These are phyloP conservation scores for Glycine tomentella DNA, from an alignment of 306 rosid genomes.

Conservation along the genomic window DNA sequence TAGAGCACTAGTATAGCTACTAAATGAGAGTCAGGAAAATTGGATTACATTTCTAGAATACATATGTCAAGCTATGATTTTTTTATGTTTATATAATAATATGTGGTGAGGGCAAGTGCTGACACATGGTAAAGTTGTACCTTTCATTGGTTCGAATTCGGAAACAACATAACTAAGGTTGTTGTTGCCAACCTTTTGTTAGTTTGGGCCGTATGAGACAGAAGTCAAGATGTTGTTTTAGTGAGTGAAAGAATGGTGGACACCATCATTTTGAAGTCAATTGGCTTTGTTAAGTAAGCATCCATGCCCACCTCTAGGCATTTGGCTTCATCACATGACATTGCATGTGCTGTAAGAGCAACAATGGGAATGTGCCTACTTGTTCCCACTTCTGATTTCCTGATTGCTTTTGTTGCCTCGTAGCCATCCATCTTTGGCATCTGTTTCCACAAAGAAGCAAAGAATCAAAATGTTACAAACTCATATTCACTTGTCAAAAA, in stretches of 20 bases:
- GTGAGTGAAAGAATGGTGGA: conserved; percentile 98
- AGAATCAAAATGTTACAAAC: conserved; percentile 2
- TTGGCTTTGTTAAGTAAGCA: conserved; percentile 98
- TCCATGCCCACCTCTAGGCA: conserved; percentile 99
- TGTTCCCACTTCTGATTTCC: conserved; percentile 84
- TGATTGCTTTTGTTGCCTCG: conserved; percentile 93
- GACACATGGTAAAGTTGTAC: too few relatives aligned
- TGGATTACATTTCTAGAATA: conserved; percentile 32
- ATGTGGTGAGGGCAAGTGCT: not conserved
- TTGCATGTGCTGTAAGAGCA: conserved; percentile 98
- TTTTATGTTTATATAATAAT: not conserved
- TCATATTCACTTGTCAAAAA: too few relatives aligned
- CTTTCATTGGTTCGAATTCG: too few relatives aligned
- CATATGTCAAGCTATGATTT: conserved; percentile 32
- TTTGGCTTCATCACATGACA: conserved; percentile 98
- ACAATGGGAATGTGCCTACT: conserved; percentile 83
- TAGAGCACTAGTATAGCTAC: conserved; percentile 10
- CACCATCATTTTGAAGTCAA: conserved; percentile 93
- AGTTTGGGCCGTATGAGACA: conserved; percentile 32
- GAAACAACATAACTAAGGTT: too few relatives aligned
- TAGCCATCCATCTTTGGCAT: conserved; percentile 99
- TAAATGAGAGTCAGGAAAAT: conserved; percentile 29
- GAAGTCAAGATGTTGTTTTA: conserved; percentile 51
- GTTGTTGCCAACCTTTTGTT: too few relatives aligned
- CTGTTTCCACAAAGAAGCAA: conserved; percentile 53